Evolutionary conservation across 73 alveolate species (phyloP), one percentile per base, ranked within the genome.

Genomic region (Tetrahymena elliotti): DNA sequence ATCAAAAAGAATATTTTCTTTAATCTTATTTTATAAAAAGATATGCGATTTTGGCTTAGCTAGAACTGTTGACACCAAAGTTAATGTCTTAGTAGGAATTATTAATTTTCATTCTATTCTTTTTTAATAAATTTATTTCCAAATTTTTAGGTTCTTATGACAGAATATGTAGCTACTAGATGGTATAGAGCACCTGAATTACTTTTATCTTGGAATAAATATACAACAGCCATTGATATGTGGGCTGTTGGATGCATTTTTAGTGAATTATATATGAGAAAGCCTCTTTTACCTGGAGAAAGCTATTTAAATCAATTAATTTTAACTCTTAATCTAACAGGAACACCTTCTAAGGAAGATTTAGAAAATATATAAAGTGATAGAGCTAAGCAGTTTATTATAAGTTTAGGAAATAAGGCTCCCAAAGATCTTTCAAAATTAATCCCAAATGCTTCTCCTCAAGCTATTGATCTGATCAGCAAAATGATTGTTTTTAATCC

Each of bases 151-250:
- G 96, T 93, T 53, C 53, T 97, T 11, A 94, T 97, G 97, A 97
- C 99, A 18, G 96, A 96, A 37, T 97, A 97, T 95, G 98, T 97
- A 1, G 98, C 97, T 33, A 97, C 99, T 20, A 94, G 99, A 93
- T 97, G 99, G 98, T 97, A 97, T 96, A 84, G 99, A 94, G 99
- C 99, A 16, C 99, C 99, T 16, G 99, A 97, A 53, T 92, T 97
- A 34, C 93, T 97, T 34, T 97, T 97, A 35, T 93, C 96, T 54
- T 94, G 93, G 47, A 96, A 94, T 88, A 93, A 93, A 35, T 96
- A 95, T 38, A 53, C 95, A 36, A 84, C 97, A 1, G 96, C 97
- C n/a, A 97, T 97, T 11, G 99, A 97, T 94, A 97, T 97, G 98
- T 97, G 99, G 98, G 96, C 98, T n/a, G 98, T 96, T 33, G 99